Evolutionary conservation across 2,329 filamentous ascomycete genomes (phyloP).

Genomic region (Laburnicola sp.): DNA sequence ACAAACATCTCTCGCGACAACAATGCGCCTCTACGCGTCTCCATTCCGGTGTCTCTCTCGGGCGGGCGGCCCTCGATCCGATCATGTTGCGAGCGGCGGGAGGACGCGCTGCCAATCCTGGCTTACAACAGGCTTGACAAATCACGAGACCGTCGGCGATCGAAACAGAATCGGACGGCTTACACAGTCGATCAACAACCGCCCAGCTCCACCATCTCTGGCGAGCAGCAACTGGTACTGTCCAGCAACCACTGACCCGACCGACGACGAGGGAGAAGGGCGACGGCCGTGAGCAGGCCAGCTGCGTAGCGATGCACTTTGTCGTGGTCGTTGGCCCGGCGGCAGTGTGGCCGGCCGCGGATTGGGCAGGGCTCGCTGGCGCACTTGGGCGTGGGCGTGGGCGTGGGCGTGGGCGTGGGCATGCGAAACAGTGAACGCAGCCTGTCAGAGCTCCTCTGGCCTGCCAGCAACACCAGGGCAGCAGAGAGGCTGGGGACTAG

Average conservation of each 20-base stretch:
- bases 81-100: no score
- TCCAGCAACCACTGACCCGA: not conserved
- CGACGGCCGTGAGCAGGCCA: not conserved
- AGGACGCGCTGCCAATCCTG: slow-evolving; percentile 13
- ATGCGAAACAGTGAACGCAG: not conserved
- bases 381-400: not conserved
- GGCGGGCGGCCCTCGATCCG: not conserved
- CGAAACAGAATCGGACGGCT: slow-evolving; percentile 13
- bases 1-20: not conserved
- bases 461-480: no score
- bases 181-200: not conserved
- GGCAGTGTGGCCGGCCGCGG: slow-evolving; percentile 18
- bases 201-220: no score
- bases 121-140: slow-evolving; percentile 13
- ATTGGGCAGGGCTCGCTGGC: not conserved
- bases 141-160: slow-evolving; percentile 19
- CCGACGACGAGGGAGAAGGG: not conserved
- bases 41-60: not conserved
- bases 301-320: not conserved
- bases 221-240: not conserved
- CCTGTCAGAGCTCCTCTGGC: slow-evolving; percentile 18
- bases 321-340: slow-evolving; percentile 1
- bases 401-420: slow-evolving; percentile 11
- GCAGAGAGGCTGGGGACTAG: no score
- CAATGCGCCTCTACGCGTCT: no score